A percentile compares a stretch with the other conserved stretches of the same genome.
These are phyloP conservation scores for Laburnicola sp. DNA, from an alignment of 2,329 filamentous ascomycete species.

Conservation along the genomic window DNA sequence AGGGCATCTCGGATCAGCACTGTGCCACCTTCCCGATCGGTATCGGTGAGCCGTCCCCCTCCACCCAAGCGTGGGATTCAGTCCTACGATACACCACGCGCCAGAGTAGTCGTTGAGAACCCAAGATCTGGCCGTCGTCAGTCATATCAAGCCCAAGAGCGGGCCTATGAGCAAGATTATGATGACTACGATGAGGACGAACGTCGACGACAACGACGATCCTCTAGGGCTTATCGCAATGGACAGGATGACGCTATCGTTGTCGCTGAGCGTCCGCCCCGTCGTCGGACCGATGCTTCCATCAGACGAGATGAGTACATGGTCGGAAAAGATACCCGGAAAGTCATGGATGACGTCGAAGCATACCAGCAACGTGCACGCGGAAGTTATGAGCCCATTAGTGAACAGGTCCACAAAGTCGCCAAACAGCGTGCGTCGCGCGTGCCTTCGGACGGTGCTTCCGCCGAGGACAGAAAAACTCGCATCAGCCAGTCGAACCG, in stretches of 20 bases:
- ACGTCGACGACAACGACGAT: conserved; percentile 12
- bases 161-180: conserved; percentile 5
- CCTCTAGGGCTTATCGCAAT: conserved; percentile 16
- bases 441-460: conserved; percentile 26
- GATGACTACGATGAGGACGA: conserved; percentile 18
- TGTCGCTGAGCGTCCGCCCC: conserved; percentile 18
- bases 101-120: conserved; percentile 34
- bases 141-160: conserved; percentile 34
- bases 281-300: conserved; percentile 31
- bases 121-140: conserved; percentile 28
- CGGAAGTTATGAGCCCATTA: conserved; percentile 30
- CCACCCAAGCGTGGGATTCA: conserved; percentile 35
- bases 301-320: conserved; percentile 25
- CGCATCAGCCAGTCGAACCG: conserved; percentile 31
- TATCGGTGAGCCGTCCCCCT: conserved; percentile 36
- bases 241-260: conserved; percentile 14
- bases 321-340: conserved; percentile 22
- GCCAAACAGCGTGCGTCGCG: conserved; percentile 33
- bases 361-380: conserved; percentile 37
- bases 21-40: conserved; percentile 23
- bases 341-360: conserved; percentile 26
- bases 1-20: conserved; percentile 19
- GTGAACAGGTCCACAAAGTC: conserved; percentile 33
- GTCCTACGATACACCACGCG: conserved; percentile 29
- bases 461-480: conserved; percentile 22